Percentiles rank a stretch among this genome's conserved stretches.
Conservation (phyloP, 2,329 filamentous ascomycete genomes). For the Aspergillus sergii region DNA sequence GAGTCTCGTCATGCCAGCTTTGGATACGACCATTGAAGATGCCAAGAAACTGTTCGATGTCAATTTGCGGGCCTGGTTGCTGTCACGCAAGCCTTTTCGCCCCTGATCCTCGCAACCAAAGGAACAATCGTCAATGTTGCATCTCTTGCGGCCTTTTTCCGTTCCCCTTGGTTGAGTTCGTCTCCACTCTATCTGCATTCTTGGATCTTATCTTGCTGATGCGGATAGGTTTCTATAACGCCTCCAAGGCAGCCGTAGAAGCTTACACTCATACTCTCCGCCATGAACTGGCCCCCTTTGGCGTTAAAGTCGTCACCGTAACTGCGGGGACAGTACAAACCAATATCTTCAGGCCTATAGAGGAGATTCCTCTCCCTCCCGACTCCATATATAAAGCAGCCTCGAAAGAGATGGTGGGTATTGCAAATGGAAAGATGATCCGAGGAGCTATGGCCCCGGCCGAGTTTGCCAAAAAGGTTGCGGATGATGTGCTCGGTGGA, state of each 20-base stretch:
- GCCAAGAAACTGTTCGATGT: slow-evolving; percentile 44
- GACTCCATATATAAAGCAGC: slow-evolving; percentile 23
- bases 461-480: slow-evolving; percentile 24
- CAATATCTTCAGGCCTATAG: slow-evolving; percentile 14
- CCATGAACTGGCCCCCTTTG: slow-evolving; percentile 28
- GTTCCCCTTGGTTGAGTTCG: slow-evolving; percentile 12
- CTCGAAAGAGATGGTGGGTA: slow-evolving; percentile 9
- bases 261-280: slow-evolving; percentile 25
- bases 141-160: slow-evolving; percentile 26
- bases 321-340: slow-evolving; percentile 23
- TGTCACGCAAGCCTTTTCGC: slow-evolving; percentile 42
- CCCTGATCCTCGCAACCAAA: slow-evolving; percentile 28
- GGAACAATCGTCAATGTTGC: slow-evolving; percentile 31
- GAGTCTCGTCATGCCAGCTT: slow-evolving; percentile 36
- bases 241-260: slow-evolving; percentile 29
- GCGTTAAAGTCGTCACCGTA: slow-evolving; percentile 25
- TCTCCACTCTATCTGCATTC: background rate
- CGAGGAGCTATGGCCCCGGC: slow-evolving; percentile 4
- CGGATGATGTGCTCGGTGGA: slow-evolving; percentile 26
- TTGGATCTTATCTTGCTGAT: background rate
- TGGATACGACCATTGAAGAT: slow-evolving; percentile 40
- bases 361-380: slow-evolving; percentile 13
- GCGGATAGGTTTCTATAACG: slow-evolving; percentile 18
- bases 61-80: slow-evolving; percentile 45
- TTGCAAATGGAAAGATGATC: slow-evolving; percentile 5